Conservation (phyloP, 2,329 filamentous ascomycete species). For the Fusarium bactridioides region DNA sequence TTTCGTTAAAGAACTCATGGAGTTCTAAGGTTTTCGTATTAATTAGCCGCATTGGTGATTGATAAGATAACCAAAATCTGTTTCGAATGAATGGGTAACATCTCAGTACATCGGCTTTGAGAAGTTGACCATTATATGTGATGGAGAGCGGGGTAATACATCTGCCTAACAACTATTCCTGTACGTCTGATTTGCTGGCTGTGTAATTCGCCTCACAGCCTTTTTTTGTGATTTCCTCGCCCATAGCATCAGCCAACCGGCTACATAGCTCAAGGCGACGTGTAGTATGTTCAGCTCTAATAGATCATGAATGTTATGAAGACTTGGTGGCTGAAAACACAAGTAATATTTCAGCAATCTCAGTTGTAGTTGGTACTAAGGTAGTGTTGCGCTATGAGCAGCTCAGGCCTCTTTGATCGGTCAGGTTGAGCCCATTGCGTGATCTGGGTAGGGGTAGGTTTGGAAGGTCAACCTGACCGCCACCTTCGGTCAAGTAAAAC, state of each 20-base stretch:
- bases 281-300: not conserved
- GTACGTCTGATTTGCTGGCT: not conserved
- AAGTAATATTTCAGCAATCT: fast-evolving
- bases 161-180: not conserved
- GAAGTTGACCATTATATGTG: not conserved
- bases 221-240: not conserved
- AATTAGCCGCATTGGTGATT: not conserved
- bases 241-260: not conserved
- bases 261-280: not conserved
- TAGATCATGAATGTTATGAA: fast-evolving
- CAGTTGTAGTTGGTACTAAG: not conserved
- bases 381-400: too few species aligned
- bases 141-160: not conserved
- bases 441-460: not conserved
- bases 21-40: fast-evolving
- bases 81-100: not conserved
- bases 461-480: not conserved
- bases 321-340: fast-evolving
- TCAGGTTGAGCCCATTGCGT: not conserved
- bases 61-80: fast-evolving
- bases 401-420: not conserved
- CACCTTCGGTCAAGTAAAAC: not conserved
- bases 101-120: not conserved
- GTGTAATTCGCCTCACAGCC: not conserved
- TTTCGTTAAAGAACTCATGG: not conserved